Evolutionary conservation across 1,139 yeast genomes (phyloP).

Genomic region (Lodderomyces jiufengensis): DNA sequence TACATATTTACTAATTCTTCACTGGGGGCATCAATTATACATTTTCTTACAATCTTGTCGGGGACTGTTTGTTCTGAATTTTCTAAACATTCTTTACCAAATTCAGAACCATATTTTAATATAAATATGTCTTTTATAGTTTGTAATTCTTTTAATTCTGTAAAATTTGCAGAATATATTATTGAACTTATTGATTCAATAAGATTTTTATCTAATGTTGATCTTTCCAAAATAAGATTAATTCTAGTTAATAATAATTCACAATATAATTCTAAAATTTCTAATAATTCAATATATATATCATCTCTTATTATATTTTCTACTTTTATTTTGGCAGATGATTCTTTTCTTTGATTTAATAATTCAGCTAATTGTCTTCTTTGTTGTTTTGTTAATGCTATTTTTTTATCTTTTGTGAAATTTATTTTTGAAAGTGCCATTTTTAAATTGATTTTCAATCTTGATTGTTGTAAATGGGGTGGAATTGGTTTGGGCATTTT

Average conservation of each 20-base stretch:
- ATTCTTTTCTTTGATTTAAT: slow-evolving; percentile 67
- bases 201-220: slow-evolving; percentile 57
- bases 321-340: slow-evolving; percentile 80
- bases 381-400: slow-evolving; percentile 78
- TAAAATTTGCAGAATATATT: slow-evolving; percentile 65
- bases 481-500: slow-evolving; percentile 20
- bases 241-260: slow-evolving; percentile 79
- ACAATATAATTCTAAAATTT: slow-evolving; percentile 77
- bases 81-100: slow-evolving; percentile 59
- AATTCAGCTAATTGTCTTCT: slow-evolving; percentile 75
- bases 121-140: slow-evolving; percentile 60
- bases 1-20: slow-evolving; percentile 65
- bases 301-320: slow-evolving; percentile 87
- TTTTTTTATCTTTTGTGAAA: slow-evolving; percentile 77
- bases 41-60: slow-evolving; percentile 58
- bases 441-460: slow-evolving; percentile 67
- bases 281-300: slow-evolving; percentile 75
- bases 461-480: slow-evolving; percentile 33
- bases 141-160: slow-evolving; percentile 72
- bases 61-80: slow-evolving; percentile 56
- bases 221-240: slow-evolving; percentile 47
- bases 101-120: slow-evolving; percentile 60
- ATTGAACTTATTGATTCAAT: slow-evolving; percentile 74
- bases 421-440: slow-evolving; percentile 80
- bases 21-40: slow-evolving; percentile 66